Percentiles rank a stretch among this genome's conserved stretches.
Evolutionary conservation across 805 yeast species (phyloP).

Genomic region (Nakazawaea siamensis): DNA sequence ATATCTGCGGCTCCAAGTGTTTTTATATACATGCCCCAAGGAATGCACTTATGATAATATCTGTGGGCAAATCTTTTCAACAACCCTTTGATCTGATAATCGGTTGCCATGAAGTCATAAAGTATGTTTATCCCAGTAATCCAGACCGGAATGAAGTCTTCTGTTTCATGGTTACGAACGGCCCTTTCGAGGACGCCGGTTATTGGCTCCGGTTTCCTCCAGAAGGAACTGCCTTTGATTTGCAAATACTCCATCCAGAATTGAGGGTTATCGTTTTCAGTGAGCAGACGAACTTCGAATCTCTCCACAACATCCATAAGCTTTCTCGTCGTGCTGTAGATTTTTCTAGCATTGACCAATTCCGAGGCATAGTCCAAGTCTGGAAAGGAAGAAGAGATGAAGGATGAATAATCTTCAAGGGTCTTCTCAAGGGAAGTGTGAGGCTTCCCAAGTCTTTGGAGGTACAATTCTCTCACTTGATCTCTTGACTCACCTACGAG

Average conservation of each 20-base stretch:
- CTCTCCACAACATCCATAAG: constrained; percentile 24
- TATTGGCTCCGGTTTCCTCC: constrained; percentile 9
- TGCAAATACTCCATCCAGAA: constrained; percentile 28
- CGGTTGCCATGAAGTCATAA: constrained; percentile 15
- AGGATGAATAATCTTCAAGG: constrained; percentile 29
- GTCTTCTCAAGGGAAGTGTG: constrained; percentile 33
- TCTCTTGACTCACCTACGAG: constrained; percentile 10
- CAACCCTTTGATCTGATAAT: neutral
- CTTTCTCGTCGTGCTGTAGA: constrained; percentile 23
- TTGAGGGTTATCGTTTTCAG: constrained; percentile 6
- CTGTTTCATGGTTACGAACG: constrained; percentile 8
- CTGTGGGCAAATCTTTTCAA: constrained; percentile 3
- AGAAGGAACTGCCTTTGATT: constrained; percentile 17
- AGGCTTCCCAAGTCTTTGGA: constrained; percentile 29
- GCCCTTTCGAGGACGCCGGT: constrained; percentile 25
- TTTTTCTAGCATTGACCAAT: constrained; percentile 28
- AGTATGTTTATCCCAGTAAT: constrained; percentile 19
- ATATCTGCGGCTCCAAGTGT: constrained; percentile 12
- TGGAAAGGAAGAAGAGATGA: constrained; percentile 24
- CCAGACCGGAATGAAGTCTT: constrained; percentile 22
- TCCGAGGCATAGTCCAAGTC: constrained; percentile 23
- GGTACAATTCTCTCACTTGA: constrained; percentile 16
- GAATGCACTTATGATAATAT: constrained; percentile 17
- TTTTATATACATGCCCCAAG: constrained; percentile 23
- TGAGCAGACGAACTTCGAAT: constrained; percentile 1